These are phyloP conservation scores for Pascua guehoae DNA, from an alignment of 1,284 basidiomycete species.

Conservation along the genomic window DNA sequence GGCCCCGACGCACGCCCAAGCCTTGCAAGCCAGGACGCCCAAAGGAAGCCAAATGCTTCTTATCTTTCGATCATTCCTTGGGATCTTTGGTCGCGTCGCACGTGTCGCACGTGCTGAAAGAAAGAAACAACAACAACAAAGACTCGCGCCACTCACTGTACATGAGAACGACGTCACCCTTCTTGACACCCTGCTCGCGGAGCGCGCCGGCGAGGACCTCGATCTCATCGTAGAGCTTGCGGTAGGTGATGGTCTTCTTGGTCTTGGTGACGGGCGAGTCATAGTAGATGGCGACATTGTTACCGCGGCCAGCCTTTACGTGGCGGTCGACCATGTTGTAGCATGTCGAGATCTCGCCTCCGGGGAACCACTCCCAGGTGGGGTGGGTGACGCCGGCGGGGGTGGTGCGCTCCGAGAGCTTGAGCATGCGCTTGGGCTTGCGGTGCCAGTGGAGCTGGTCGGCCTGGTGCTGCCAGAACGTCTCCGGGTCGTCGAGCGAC, in stretches of 20 bases:
- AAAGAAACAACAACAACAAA: too few relatives aligned
- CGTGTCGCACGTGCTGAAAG: too few relatives aligned
- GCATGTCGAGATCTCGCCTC: slow-evolving; percentile 20
- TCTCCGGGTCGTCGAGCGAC: slow-evolving; percentile 19
- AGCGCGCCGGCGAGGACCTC: slow-evolving; percentile 84
- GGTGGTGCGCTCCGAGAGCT: slow-evolving; percentile 6
- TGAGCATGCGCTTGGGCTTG: slow-evolving; percentile 12
- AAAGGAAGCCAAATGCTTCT: too few relatives aligned
- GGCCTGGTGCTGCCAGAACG: slow-evolving; percentile 21
- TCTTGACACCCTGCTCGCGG: slow-evolving; percentile 79
- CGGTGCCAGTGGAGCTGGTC: slow-evolving; percentile 23
- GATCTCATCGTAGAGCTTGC: slow-evolving; percentile 79
- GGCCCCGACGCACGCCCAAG: too few relatives aligned
- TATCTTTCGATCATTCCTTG: too few relatives aligned
- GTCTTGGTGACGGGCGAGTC: slow-evolving; percentile 19
- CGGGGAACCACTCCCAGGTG: slow-evolving; percentile 24
- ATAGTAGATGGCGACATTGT: slow-evolving; percentile 19
- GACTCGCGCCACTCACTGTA: slow-evolving; percentile 12
- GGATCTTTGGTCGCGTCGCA: too few relatives aligned
- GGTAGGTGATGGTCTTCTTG: slow-evolving; percentile 60
- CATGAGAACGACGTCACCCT: slow-evolving; percentile 74
- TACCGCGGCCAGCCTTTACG: slow-evolving; percentile 17
- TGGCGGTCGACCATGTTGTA: slow-evolving; percentile 24
- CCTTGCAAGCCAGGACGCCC: neutral
- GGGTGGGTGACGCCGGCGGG: slow-evolving; percentile 12